A percentile compares a stretch with the other conserved stretches of the same genome.
Conservation (phyloP, 1,139 yeast species). For the Yamadazyma dushanensis region DNA sequence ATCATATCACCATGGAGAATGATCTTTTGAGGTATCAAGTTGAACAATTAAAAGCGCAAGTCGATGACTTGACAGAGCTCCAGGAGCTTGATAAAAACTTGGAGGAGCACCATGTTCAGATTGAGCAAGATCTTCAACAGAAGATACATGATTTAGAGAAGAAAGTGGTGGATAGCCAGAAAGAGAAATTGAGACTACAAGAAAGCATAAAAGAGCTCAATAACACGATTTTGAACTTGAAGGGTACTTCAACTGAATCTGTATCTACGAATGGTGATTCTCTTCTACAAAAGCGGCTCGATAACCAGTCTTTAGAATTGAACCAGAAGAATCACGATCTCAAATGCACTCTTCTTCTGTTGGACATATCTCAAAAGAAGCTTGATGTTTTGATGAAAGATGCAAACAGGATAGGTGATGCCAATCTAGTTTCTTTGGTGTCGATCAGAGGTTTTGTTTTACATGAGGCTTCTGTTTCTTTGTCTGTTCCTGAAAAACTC, state of each 20-base stretch:
- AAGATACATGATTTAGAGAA: conserved; percentile 37
- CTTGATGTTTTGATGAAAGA: background rate
- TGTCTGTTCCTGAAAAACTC: background rate
- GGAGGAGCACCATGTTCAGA: conserved; percentile 56
- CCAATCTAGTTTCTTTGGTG: background rate
- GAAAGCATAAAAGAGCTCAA: background rate
- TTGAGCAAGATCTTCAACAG: conserved; percentile 52
- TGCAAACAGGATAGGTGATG: no score
- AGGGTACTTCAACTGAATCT: background rate
- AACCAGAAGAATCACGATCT: conserved; percentile 8
- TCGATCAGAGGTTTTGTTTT: background rate
- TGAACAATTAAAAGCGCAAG: conserved; percentile 35
- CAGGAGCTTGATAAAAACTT: conserved; percentile 61
- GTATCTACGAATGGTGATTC: background rate
- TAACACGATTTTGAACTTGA: background rate
- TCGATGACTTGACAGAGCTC: conserved; percentile 60
- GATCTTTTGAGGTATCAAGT: conserved; percentile 43
- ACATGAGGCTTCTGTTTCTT: background rate
- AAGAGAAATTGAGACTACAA: background rate
- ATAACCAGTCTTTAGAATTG: conserved; percentile 8
- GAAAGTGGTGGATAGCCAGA: background rate
- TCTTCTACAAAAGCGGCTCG: conserved; percentile 6
- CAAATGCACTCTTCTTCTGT: conserved; percentile 4
- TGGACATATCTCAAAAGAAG: conserved; percentile 6
- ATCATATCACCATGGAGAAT: conserved; percentile 56